A percentile compares a stretch with the other conserved stretches of the same genome.
These are phyloP conservation scores for Physaria fendleri DNA, from an alignment of 345 rosid genomes.

Conservation along the genomic window DNA sequence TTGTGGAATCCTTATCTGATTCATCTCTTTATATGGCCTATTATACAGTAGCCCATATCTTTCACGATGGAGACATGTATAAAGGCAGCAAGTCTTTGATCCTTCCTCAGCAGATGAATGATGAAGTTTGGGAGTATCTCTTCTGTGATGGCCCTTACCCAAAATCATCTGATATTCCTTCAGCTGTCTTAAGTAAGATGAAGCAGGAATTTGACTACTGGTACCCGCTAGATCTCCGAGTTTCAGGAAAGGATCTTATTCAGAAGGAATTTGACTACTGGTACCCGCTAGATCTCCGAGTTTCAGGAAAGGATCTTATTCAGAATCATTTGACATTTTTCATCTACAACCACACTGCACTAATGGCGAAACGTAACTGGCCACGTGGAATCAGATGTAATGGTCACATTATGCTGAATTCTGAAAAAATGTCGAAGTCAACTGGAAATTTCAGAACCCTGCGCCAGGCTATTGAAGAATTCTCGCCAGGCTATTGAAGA, in stretches of 20 bases:
- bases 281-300: slow-evolving; percentile 96
- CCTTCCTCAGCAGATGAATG: slow-evolving; percentile 71
- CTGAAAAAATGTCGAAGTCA: slow-evolving; percentile 96
- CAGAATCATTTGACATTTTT: slow-evolving; percentile 90
- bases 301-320: slow-evolving; percentile 93
- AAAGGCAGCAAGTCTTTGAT: slow-evolving; percentile 43
- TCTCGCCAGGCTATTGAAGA: slow-evolving; percentile 90
- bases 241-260: slow-evolving; percentile 93
- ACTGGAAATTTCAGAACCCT: slow-evolving; percentile 93
- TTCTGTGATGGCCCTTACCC: slow-evolving; percentile 74
- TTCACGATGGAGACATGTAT: slow-evolving; percentile 78
- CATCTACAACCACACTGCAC: slow-evolving; percentile 80
- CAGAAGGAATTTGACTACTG: slow-evolving; percentile 93
- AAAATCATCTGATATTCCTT: slow-evolving; percentile 48
- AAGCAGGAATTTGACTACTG: slow-evolving; percentile 94
- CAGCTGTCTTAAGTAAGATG: slow-evolving; percentile 63
- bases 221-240: slow-evolving; percentile 96
- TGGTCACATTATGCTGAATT: slow-evolving; percentile 91
- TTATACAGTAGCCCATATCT: slow-evolving; percentile 78
- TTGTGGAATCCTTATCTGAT: slow-evolving; percentile 90
- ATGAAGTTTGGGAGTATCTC: slow-evolving; percentile 86
- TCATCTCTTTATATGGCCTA: slow-evolving; percentile 91
- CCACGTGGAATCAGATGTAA: slow-evolving; percentile 94
- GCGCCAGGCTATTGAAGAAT: slow-evolving; percentile 75
- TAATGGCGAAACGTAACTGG: slow-evolving; percentile 74